Percentiles rank a stretch among this genome's conserved stretches.
phyloP scores from a whole-genome alignment of 2,329 filamentous ascomycete species.

The Fusarium pseudograminearum region DNA sequence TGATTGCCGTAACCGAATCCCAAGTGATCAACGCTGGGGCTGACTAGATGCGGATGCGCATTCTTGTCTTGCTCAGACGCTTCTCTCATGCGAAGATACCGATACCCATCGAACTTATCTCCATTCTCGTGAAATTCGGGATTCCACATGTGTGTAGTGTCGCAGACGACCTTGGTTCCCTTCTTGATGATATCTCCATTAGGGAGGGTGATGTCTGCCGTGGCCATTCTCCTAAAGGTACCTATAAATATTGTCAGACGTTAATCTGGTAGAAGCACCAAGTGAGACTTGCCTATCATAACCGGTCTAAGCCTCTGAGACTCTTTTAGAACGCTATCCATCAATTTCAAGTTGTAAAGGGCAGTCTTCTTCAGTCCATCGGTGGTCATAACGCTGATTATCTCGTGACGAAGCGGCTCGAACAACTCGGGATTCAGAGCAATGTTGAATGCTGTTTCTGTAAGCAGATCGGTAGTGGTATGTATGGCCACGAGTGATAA shows the following conservation, averaged over 20 bases:
- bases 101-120: conserved; percentile 58
- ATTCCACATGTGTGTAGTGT: not conserved
- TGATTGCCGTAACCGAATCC: conserved; percentile 68
- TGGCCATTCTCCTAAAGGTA: not conserved
- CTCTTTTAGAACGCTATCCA: conserved; percentile 65
- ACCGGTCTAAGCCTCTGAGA: conserved; percentile 61
- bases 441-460: conserved; percentile 46
- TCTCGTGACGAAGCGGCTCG: conserved; percentile 58
- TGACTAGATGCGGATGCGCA: conserved; percentile 60
- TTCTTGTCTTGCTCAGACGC: conserved; percentile 47
- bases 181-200: conserved; percentile 17
- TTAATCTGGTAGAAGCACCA: too few relatives aligned
- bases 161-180: conserved; percentile 10
- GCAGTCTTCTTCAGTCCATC: conserved; percentile 59
- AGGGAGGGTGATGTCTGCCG: not conserved
- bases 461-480: conserved; percentile 58
- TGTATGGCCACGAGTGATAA: conserved; percentile 64
- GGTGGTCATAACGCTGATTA: conserved; percentile 22
- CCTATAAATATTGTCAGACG: not conserved
- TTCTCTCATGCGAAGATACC: conserved; percentile 58
- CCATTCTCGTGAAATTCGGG: conserved; percentile 4
- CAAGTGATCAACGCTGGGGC: conserved; percentile 61
- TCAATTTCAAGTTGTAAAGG: conserved; percentile 57
- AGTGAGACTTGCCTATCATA: conserved; percentile 44
- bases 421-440: conserved; percentile 56